These are phyloP conservation scores for Closterium sp. DNA, from an alignment of 139 green algal genomes.

Conservation along the genomic window DNA sequence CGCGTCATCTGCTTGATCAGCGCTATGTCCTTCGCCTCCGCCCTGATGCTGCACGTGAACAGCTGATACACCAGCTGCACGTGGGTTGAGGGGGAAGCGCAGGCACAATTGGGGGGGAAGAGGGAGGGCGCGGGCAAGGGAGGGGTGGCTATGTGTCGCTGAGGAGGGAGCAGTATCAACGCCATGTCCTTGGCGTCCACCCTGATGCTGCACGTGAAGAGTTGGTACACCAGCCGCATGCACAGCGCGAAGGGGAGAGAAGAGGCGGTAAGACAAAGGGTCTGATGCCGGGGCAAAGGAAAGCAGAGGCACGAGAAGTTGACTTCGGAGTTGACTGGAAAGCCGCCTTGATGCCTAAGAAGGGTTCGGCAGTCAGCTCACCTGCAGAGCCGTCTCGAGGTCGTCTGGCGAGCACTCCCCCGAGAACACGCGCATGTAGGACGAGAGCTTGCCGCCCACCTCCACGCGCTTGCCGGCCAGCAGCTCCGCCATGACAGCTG, in stretches of 20 bases:
- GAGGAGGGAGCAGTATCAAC: conserved; percentile 15
- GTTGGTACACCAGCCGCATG: conserved; percentile 70
- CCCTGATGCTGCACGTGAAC: conserved; percentile 55
- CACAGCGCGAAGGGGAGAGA: not conserved
- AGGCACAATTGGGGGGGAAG: too few relatives aligned
- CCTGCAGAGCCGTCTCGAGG: conserved; percentile 69
- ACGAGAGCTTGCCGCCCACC: conserved; percentile 49
- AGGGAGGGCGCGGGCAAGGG: too few relatives aligned
- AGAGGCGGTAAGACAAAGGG: not conserved
- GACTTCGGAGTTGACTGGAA: too few relatives aligned
- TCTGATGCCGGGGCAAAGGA: too few relatives aligned
- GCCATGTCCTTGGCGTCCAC: conserved; percentile 39
- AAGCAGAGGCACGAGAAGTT: too few relatives aligned
- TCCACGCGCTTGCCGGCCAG: conserved; percentile 65
- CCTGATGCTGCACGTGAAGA: conserved; percentile 60
- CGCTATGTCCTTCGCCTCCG: conserved; percentile 41
- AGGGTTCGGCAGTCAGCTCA: not conserved
- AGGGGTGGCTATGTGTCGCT: too few relatives aligned
- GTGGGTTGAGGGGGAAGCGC: too few relatives aligned
- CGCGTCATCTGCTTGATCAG: conserved; percentile 43
- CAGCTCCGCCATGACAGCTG: conserved; percentile 64
- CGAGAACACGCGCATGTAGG: conserved; percentile 67
- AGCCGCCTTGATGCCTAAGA: too few relatives aligned
- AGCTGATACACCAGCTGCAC: conserved; percentile 76
- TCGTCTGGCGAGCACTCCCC: conserved; percentile 70